These are phyloP conservation scores for Trichophaea hybrida DNA, from an alignment of 2,329 filamentous ascomycete genomes.

Conservation along the genomic window DNA sequence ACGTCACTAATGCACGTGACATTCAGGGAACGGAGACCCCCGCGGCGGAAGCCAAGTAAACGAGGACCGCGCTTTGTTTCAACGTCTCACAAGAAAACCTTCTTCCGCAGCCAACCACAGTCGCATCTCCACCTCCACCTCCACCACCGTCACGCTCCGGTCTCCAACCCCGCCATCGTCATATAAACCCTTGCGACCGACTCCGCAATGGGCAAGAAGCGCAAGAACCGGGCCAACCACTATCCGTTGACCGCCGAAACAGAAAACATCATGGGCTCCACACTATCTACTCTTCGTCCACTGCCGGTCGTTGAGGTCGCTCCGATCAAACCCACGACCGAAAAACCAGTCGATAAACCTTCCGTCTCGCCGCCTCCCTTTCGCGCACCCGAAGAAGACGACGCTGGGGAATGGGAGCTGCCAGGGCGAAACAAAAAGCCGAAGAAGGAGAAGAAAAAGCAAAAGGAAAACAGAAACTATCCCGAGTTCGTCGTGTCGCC, in stretches of 20 bases:
- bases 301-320: neutral
- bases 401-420: slow-evolving; percentile 26
- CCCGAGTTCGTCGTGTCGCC: slow-evolving; percentile 24
- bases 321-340: neutral
- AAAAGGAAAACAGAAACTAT: slow-evolving; percentile 23
- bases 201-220: neutral
- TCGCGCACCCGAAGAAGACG: slow-evolving; percentile 1
- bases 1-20: neutral
- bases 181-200: no score
- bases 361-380: neutral
- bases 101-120: no score
- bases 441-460: slow-evolving; percentile 23
- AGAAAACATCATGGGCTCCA: neutral
- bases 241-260: neutral
- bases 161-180: neutral
- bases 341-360: neutral
- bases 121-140: no score
- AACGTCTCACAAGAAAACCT: no score
- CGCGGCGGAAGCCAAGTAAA: no score
- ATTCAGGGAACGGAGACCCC: no score
- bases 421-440: slow-evolving; percentile 21
- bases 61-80: no score
- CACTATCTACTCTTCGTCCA: neutral
- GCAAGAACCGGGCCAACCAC: neutral
- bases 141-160: no score